Evolutionary conservation across 2,329 filamentous ascomycete species (phyloP).

Genomic region (Pseudocercospora cruenta): DNA sequence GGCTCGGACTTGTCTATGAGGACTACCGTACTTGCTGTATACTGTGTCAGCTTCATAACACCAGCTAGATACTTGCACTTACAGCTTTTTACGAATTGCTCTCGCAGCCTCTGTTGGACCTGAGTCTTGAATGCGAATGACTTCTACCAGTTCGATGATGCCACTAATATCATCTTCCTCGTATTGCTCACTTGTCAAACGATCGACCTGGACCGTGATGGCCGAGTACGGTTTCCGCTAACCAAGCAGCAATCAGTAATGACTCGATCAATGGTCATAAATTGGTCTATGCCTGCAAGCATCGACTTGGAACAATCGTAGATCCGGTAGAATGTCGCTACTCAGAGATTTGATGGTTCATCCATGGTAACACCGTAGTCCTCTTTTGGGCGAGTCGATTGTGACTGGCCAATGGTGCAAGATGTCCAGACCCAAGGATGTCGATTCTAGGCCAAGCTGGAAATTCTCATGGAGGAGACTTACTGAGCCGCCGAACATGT

Average conservation of each 20-base stretch:
- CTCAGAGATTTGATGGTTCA: neutral
- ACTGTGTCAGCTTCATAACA: slow-evolving; percentile 6
- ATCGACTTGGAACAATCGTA: neutral
- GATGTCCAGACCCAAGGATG: too few relatives aligned
- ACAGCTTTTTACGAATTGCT: slow-evolving; percentile 93
- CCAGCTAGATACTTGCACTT: slow-evolving; percentile 34
- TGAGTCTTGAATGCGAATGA: slow-evolving; percentile 83
- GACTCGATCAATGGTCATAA: neutral
- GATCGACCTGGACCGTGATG: slow-evolving; percentile 89
- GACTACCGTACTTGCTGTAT: slow-evolving; percentile 82
- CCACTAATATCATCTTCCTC: slow-evolving; percentile 90
- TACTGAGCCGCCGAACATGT: slow-evolving; percentile 34
- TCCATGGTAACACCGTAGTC: too few relatives aligned
- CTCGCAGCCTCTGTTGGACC: slow-evolving; percentile 88
- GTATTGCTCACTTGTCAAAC: slow-evolving; percentile 84
- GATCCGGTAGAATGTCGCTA: neutral
- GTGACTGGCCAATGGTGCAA: too few relatives aligned
- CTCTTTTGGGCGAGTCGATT: too few relatives aligned
- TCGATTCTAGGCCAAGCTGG: too few relatives aligned
- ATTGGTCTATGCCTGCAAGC: neutral
- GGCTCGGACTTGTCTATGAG: slow-evolving; percentile 89
- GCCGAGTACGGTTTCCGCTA: slow-evolving; percentile 86
- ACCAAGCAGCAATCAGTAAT: slow-evolving; percentile 10
- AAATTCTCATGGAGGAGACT: slow-evolving; percentile 10
- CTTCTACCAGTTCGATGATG: slow-evolving; percentile 91